Conservation (phyloP, 805 yeast genomes). For the Kregervanrija fluxuum region DNA sequence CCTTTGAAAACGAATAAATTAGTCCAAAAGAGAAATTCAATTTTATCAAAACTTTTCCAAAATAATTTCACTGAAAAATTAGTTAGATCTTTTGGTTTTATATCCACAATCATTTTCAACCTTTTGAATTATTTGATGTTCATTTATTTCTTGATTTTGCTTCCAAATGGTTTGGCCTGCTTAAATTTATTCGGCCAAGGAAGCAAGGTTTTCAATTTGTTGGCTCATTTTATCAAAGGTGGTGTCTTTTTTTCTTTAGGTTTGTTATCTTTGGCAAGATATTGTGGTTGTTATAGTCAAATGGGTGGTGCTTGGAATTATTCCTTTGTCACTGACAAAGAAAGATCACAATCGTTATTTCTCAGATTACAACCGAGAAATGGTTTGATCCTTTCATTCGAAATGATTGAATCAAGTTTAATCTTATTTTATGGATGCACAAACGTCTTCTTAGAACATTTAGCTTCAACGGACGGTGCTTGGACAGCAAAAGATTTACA, state of each 20-base stretch:
- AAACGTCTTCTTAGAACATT: conserved; percentile 84
- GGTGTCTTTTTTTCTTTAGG: conserved; percentile 80
- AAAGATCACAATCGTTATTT: conserved; percentile 21
- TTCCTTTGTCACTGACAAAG: conserved; percentile 22
- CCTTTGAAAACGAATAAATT: neutral
- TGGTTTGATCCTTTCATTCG: conserved; percentile 59
- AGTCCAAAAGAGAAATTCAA: conserved; percentile 23
- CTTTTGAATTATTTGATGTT: conserved; percentile 60
- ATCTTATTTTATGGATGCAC: conserved; percentile 86
- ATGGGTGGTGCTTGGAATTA: conserved; percentile 91
- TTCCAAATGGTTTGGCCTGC: conserved; percentile 53
- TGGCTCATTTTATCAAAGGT: conserved; percentile 96
- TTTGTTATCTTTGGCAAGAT: conserved; percentile 72
- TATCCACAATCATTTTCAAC: conserved; percentile 36
- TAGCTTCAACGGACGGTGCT: conserved; percentile 66
- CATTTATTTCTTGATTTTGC: conserved; percentile 48
- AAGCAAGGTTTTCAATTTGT: conserved; percentile 59
- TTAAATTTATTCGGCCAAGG: conserved; percentile 67
- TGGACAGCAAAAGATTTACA: conserved; percentile 91
- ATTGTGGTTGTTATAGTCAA: conserved; percentile 70
- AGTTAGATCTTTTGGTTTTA: conserved; percentile 19
- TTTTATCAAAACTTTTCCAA: conserved; percentile 31
- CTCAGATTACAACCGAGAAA: conserved; percentile 35
- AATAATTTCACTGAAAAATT: conserved; percentile 12
- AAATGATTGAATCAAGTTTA: conserved; percentile 69